Conservation (phyloP, 306 rosid species). For the Quercus variabilis region DNA sequence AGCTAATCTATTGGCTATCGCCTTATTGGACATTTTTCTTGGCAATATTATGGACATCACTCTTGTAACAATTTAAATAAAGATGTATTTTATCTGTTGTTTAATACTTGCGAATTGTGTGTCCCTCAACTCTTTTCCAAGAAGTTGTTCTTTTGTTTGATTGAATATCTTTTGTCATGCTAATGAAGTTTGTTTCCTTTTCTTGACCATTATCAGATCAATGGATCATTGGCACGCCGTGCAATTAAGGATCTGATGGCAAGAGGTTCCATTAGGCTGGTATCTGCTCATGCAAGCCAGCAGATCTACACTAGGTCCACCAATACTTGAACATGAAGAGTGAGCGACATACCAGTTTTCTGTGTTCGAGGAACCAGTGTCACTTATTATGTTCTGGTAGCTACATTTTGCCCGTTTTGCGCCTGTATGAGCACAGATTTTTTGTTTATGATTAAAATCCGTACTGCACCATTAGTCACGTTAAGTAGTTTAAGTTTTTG, state of each 20-base stretch:
- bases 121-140: no score
- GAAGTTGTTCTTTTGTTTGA: no score
- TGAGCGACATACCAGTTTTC: neutral
- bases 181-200: neutral
- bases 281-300: slow-evolving; percentile 31
- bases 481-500: neutral
- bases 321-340: slow-evolving; percentile 1
- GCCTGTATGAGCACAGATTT: neutral
- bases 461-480: neutral
- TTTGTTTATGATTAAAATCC: neutral
- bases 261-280: slow-evolving; percentile 30
- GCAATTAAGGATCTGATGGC: slow-evolving; percentile 32
- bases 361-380: neutral
- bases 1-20: no score
- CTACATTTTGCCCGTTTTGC: neutral
- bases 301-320: slow-evolving; percentile 37
- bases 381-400: neutral
- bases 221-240: slow-evolving; percentile 39
- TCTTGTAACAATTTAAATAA: neutral
- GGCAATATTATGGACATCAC: no score
- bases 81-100: neutral
- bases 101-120: neutral
- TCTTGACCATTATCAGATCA: slow-evolving; percentile 13
- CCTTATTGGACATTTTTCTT: neutral
- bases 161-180: neutral